Evolutionary conservation across 306 rosid genomes (phyloP).

Genomic region (Lathyrus sativus): DNA sequence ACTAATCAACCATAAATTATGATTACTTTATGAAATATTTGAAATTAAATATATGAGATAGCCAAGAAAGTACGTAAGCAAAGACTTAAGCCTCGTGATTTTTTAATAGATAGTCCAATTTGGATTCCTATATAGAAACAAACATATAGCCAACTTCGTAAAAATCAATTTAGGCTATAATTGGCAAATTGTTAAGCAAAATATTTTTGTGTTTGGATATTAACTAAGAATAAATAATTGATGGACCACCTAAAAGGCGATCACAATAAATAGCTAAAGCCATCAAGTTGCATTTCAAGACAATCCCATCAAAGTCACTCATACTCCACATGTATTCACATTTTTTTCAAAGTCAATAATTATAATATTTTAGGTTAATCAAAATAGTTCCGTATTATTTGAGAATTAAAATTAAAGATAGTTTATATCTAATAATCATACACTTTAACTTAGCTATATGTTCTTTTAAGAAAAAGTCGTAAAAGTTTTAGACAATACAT

Average conservation of each 20-base stretch:
- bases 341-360: too few species aligned
- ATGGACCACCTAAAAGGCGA: conserved; percentile 46
- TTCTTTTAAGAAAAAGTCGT: too few species aligned
- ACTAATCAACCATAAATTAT: background rate
- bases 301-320: conserved; percentile 45
- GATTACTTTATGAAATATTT: conserved; percentile 4
- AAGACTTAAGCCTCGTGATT: conserved; percentile 34
- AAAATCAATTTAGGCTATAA: conserved; percentile 19
- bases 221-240: conserved; percentile 33
- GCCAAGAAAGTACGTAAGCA: conserved; percentile 3
- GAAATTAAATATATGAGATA: background rate
- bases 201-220: conserved; percentile 31
- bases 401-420: too few species aligned
- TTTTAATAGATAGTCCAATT: conserved; percentile 23
- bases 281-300: conserved; percentile 39
- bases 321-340: background rate
- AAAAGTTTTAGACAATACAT: too few species aligned
- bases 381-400: too few species aligned
- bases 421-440: too few species aligned
- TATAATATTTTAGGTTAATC: too few species aligned
- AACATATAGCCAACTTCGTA: conserved; percentile 33
- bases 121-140: conserved; percentile 35
- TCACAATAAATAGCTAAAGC: conserved; percentile 47
- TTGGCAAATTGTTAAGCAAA: conserved; percentile 32
- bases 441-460: too few species aligned